phyloP scores from a whole-genome alignment of 208 protist genomes.

The Novymonas esmeraldas region DNA sequence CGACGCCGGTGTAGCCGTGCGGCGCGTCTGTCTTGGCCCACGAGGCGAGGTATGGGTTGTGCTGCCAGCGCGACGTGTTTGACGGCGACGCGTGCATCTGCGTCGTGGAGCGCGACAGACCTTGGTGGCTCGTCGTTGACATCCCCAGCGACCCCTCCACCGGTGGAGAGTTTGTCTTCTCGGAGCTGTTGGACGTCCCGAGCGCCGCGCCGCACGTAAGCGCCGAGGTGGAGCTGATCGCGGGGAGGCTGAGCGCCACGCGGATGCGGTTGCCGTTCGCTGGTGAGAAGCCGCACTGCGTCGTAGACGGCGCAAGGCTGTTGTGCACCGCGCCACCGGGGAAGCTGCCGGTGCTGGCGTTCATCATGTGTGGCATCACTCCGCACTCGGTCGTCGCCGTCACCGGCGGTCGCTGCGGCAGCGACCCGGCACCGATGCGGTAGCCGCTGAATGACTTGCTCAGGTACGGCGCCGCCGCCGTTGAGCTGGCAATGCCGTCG shows the following conservation, averaged over 20 bases:
- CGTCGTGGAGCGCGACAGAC: conserved; percentile 12
- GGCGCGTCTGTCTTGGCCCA: conserved; percentile 9
- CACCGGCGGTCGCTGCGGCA: neutral
- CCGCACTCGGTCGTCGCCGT: conserved; percentile 5
- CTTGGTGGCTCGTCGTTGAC: conserved; percentile 1
- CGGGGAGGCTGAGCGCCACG: conserved; percentile 25
- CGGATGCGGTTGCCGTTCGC: conserved; percentile 17
- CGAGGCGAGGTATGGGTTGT: conserved; percentile 32
- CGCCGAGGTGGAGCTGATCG: neutral
- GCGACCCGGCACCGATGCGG: conserved; percentile 1
- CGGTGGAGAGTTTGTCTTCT: conserved; percentile 22
- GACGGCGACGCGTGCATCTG: conserved; percentile 18
- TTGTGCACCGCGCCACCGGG: neutral
- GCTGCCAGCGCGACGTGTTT: conserved; percentile 28
- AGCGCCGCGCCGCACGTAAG: neutral
- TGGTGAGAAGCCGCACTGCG: neutral
- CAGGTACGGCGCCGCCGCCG: conserved; percentile 5
- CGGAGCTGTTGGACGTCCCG: conserved; percentile 28
- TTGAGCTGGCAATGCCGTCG: neutral
- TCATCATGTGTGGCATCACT: conserved; percentile 2
- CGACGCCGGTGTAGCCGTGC: conserved; percentile 4
- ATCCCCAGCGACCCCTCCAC: conserved; percentile 13
- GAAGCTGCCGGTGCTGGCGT: conserved; percentile 21
- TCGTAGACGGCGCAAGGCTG: neutral
- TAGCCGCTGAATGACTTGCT: conserved; percentile 12